Evolutionary conservation across 768 basidiomycete genomes (phyloP).

Genomic region (Russula vinacea): DNA sequence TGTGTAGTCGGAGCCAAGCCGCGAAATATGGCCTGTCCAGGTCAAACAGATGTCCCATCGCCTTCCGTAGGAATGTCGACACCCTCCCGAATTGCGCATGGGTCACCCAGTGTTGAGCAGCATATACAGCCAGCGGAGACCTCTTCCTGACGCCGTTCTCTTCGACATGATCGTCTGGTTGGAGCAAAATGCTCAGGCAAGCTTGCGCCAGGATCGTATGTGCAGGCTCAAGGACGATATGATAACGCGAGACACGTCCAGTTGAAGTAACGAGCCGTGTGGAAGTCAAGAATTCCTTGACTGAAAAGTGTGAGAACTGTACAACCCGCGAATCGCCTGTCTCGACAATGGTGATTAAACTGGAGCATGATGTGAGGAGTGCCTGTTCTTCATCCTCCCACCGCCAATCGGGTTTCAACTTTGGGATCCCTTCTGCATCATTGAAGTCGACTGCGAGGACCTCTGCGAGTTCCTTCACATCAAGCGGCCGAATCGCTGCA

Average conservation of each 20-base stretch:
- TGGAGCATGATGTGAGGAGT: background rate
- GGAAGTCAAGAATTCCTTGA: constrained; percentile 12
- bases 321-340: background rate
- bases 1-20: background rate
- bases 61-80: background rate
- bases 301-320: constrained; percentile 12
- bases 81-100: constrained; percentile 4
- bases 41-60: background rate
- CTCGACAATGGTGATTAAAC: constrained; percentile 1
- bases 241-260: constrained; percentile 4
- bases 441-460: constrained; percentile 10
- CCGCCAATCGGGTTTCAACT: background rate
- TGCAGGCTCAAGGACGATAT: background rate
- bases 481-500: constrained; percentile 4
- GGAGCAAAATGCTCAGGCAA: background rate
- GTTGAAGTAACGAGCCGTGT: background rate
- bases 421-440: background rate
- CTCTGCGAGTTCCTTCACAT: constrained; percentile 8
- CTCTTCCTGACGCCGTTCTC: no score
- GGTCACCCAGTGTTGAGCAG: background rate
- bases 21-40: background rate
- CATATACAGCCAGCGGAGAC: background rate
- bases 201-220: constrained; percentile 1
- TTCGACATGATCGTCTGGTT: background rate
- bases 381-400: constrained; percentile 8